Percentiles rank a stretch among this genome's conserved stretches.
These are phyloP conservation scores for Graphilbum fragrans DNA, from an alignment of 2,329 filamentous ascomycete species.

Conservation along the genomic window DNA sequence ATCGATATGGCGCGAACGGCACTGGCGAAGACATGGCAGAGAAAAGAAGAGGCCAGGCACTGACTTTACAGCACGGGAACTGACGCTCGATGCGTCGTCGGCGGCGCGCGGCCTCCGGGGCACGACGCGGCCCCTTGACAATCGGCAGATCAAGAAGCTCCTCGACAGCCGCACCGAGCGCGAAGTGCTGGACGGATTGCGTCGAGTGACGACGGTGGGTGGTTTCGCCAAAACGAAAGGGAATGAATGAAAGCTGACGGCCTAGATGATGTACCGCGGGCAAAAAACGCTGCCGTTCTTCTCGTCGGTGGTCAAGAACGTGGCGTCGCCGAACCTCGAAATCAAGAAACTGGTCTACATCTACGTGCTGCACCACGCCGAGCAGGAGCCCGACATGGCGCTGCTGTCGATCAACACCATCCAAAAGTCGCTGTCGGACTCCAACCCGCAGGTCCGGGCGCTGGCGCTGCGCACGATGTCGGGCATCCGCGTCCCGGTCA, in stretches of 20 bases:
- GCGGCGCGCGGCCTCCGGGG: conserved; percentile 59
- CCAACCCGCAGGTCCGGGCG: conserved; percentile 79
- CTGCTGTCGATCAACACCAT: conserved; percentile 97
- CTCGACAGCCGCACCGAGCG: conserved; percentile 88
- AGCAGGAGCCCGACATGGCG: conserved; percentile 88
- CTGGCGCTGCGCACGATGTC: conserved; percentile 95
- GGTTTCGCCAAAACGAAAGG: too few species aligned
- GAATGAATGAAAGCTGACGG: too few species aligned
- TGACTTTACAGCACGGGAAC: conserved; percentile 61
- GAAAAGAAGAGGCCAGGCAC: not conserved
- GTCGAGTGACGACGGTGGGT: conserved; percentile 73
- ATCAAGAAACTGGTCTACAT: conserved; percentile 99
- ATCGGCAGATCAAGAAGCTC: conserved; percentile 84
- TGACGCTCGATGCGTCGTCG: conserved; percentile 93
- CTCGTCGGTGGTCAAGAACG: conserved; percentile 96
- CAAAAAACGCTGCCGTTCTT: conserved; percentile 87
- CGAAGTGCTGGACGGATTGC: conserved; percentile 83
- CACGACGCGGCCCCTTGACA: conserved; percentile 51
- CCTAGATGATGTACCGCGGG: conserved; percentile 95
- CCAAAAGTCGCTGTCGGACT: conserved; percentile 90
- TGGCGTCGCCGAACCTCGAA: conserved; percentile 83
- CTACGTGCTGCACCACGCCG: conserved; percentile 92
- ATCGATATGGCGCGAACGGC: not conserved
- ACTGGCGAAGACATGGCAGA: not conserved
- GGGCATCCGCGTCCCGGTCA: conserved; percentile 90